These are phyloP conservation scores for Pythium rhizo-oryzae DNA, from an alignment of 352 stramenopile species.

Conservation along the genomic window DNA sequence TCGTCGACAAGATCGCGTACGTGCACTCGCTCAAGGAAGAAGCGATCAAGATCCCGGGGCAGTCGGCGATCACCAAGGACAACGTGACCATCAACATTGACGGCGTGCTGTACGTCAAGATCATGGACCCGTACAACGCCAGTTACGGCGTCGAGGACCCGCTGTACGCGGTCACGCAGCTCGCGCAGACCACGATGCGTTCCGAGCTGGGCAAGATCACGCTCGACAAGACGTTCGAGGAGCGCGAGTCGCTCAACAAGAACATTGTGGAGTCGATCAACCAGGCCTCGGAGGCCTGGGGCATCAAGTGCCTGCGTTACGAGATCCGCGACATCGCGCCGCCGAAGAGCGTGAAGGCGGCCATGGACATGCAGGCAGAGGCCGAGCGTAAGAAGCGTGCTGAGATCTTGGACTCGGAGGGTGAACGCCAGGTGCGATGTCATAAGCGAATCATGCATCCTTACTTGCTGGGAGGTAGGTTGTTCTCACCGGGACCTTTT, in stretches of 20 bases:
- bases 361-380: conserved; percentile 94
- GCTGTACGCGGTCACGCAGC: conserved; percentile 90
- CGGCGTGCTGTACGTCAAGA: conserved; percentile 92
- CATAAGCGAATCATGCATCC: no score
- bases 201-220: conserved; percentile 93
- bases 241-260: conserved; percentile 91
- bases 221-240: conserved; percentile 93
- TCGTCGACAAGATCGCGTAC: conserved; percentile 91
- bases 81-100: conserved; percentile 94
- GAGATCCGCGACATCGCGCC: conserved; percentile 92
- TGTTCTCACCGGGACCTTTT: no score
- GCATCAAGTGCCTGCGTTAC: conserved; percentile 91
- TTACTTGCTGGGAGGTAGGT: no score
- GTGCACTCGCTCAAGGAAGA: conserved; percentile 93
- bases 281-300: conserved; percentile 88
- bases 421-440: conserved; percentile 58
- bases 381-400: conserved; percentile 91
- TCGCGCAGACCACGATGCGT: conserved; percentile 92
- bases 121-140: conserved; percentile 88
- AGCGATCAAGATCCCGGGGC: conserved; percentile 89
- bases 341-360: conserved; percentile 82
- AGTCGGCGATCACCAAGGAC: conserved; percentile 91
- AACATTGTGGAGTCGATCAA: conserved; percentile 93
- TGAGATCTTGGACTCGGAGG: conserved; percentile 92
- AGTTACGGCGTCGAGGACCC: conserved; percentile 90